Base-by-base conservation (phyloP, 495 filamentous ascomycete genomes). In the Astrothelium subdiscretum region DNA sequence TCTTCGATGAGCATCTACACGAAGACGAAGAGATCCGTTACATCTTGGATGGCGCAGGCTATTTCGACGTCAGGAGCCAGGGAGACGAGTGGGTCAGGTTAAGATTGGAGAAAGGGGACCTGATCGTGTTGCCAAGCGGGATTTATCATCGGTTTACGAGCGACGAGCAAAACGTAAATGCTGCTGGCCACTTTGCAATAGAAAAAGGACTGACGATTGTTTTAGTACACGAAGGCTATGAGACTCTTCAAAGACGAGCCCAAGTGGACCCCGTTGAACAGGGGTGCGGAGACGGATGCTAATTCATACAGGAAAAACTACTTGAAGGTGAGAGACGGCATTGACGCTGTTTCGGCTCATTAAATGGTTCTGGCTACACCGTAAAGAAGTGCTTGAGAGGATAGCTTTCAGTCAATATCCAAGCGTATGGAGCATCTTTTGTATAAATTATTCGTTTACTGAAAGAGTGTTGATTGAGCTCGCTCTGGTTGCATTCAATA, bases 11-110 rank as follows among this genome's bases (percentile, higher is more conserved):
- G 80, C 94, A 98, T 74, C 75, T 97, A 67, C 94, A 98, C 68
- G 94, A 98, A 77, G 95, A 97, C 70, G 94, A 98, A 79, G 94
- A 98, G 83, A 98, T 98, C 63, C 81, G 94, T n/a, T 98, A 97
- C 70, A 89, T 98, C 67, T 78, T 91, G 31, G 94, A 90, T 64
- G 94, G 94, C 1, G 77, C 82, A 59, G 94, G 94, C 1, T 98
- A 88, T 76, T 98, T 98, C 72, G 94, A 98, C 74, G 91, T 97
- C 10, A 79, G 95, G 26, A 86, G 81, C 66, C 84, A 92, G 69
- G 80, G 83, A 57, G 84, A 87, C 68, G 70, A 74, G 22, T 98
- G 94, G 94, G 84, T 98, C 40, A 80, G 94, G 58, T 92, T 97
- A 60, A 74, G 75, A 66, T 71, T 97, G 64, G 85, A 83, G 68